phyloP scores from a whole-genome alignment of 2,329 filamentous ascomycete species.

The Volutella citrinella region DNA sequence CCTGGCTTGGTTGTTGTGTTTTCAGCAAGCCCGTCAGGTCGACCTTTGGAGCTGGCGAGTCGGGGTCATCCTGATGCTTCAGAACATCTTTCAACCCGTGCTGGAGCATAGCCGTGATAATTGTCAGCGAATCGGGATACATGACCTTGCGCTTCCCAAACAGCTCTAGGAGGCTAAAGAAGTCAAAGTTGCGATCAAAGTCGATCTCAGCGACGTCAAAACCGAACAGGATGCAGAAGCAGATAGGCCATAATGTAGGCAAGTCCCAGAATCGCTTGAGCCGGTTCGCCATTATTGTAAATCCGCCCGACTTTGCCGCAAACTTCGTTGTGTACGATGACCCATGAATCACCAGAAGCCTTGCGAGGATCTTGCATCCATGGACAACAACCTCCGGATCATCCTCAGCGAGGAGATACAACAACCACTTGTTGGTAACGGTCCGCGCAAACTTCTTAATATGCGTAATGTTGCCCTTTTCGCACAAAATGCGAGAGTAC shows the following conservation, averaged over 20 bases:
- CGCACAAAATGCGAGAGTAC: constrained; percentile 75
- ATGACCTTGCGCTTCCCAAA: constrained; percentile 68
- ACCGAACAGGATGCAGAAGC: constrained; percentile 85
- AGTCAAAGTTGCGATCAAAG: constrained; percentile 70
- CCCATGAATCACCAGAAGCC: constrained; percentile 80
- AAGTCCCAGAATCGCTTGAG: constrained; percentile 88
- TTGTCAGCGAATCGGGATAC: constrained; percentile 74
- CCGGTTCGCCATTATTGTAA: constrained; percentile 77
- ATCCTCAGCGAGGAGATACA: constrained; percentile 86
- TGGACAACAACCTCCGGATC: constrained; percentile 80
- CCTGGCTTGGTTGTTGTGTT: constrained; percentile 12
- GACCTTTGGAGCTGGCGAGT: constrained; percentile 43
- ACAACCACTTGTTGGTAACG: constrained; percentile 94
- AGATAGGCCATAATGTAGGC: constrained; percentile 79
- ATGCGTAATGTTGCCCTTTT: constrained; percentile 62
- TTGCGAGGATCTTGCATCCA: constrained; percentile 77
- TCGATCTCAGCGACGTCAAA: constrained; percentile 74
- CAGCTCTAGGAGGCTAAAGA: constrained; percentile 68
- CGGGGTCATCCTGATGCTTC: constrained; percentile 57
- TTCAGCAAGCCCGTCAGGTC: constrained; percentile 9
- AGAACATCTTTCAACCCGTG: constrained; percentile 73
- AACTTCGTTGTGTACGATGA: constrained; percentile 82
- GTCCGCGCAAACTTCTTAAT: constrained; percentile 89
- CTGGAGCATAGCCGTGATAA: constrained; percentile 85
- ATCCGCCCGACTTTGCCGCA: constrained; percentile 77